phyloP scores from a whole-genome alignment of 495 filamentous ascomycete species.

The Elaphomyces granulatus region DNA sequence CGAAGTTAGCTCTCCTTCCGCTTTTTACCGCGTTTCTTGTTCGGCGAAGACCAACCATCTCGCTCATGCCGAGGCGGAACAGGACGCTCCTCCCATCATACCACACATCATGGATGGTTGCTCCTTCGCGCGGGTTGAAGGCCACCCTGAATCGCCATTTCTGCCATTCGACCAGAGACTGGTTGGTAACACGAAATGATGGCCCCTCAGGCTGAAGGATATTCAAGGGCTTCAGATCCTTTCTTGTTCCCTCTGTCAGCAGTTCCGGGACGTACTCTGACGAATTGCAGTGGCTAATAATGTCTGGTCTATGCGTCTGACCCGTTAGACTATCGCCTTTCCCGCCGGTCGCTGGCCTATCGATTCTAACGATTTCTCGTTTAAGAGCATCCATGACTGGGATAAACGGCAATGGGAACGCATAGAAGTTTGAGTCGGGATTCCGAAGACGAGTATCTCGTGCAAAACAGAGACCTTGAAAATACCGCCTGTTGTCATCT shows the following conservation, averaged over 20 bases:
- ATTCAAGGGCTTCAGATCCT: constrained; percentile 64
- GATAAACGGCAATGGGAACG: constrained; percentile 62
- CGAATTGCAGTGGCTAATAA: constrained; percentile 30
- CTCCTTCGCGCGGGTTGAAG: constrained; percentile 55
- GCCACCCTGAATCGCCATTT: constrained; percentile 57
- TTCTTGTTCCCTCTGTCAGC: constrained; percentile 41
- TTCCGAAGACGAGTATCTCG: constrained; percentile 26
- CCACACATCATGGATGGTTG: constrained; percentile 52
- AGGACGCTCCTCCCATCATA: constrained; percentile 63
- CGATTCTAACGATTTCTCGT: constrained; percentile 45
- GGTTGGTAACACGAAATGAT: constrained; percentile 46
- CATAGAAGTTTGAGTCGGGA: constrained; percentile 55
- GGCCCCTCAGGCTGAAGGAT: constrained; percentile 68
- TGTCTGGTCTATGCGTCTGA: constrained; percentile 34
- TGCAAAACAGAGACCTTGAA: constrained; percentile 39
- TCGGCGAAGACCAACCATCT: constrained; percentile 48
- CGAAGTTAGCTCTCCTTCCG: too few relatives aligned
- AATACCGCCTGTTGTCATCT: constrained; percentile 40
- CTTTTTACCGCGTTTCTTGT: too few relatives aligned
- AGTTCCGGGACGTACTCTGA: constrained; percentile 58
- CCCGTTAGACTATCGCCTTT: constrained; percentile 27
- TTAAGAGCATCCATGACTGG: constrained; percentile 60
- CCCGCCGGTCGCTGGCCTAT: constrained; percentile 34
- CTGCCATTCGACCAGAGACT: constrained; percentile 47
- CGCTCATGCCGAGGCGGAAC: constrained; percentile 56